Base-by-base conservation (phyloP, 148 eudicot species). In the Camellia lanceoleosa region DNA sequence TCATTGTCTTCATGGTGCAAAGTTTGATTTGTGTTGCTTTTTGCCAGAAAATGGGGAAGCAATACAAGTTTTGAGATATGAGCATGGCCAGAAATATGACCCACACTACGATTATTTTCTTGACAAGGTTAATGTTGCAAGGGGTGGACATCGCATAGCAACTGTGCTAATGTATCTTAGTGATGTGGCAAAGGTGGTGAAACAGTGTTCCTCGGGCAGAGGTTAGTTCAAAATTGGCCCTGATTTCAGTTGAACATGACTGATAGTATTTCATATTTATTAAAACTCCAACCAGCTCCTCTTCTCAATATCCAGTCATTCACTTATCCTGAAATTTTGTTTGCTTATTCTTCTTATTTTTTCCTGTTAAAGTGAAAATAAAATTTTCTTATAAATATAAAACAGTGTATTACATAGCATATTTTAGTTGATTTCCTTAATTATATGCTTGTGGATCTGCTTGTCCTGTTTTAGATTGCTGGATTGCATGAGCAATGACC, bases 11-110 rank as follows among this genome's bases (percentile, higher is more conserved):
- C 38, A 30, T 30, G 38, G 38, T 14, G 14, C 60, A 20, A 54
- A 74, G 49, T 41, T 61, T 19, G 3, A 43, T 15, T 68, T 68
- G 71, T 75, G 20, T 20, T 82, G 68, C 70, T 49, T 41, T 73
- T 77, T 59, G n/a, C n/a, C 84, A 95, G 97, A 90, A 81, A 93
- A 95, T 80, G 99, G 99, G 46, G 97, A 95, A 87, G 97, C 92
- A 84, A 93, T 95, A 47, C 98, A 95, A 87, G 94, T 95, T n/a
- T 81, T 93, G 73, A 87, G 92, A 84, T 95, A 95, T 63, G 97
- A 93, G 87, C 93, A 85, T 81, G 97, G 99, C 65, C 97, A 95
- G 77, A 95, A 92, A 75, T 95, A 95, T 77, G 98, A 95, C 56
- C 88, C 93, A 16, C 97, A 95, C 85, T 93, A 83, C 54, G 98